Evolutionary conservation across 352 stramenopile species (phyloP).

Genomic region (Elongisporangium prolatum): DNA sequence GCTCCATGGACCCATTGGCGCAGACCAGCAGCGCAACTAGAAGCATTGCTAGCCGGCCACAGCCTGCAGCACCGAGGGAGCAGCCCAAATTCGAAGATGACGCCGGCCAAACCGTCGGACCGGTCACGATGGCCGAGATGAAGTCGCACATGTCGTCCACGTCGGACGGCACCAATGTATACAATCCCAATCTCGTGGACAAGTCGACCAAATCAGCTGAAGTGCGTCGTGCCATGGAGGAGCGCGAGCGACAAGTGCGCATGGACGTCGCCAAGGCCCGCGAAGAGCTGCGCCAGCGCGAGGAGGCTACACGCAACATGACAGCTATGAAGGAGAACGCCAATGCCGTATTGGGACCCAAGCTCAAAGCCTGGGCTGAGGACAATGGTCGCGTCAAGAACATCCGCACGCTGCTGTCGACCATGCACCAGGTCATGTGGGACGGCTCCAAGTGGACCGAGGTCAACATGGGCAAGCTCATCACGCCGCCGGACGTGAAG

Average conservation of each 20-base stretch:
- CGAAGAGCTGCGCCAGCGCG: constrained; percentile 64
- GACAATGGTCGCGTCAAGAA: constrained; percentile 89
- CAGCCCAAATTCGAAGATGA: constrained; percentile 78
- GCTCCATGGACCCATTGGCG: constrained; percentile 64
- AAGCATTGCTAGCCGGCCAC: constrained; percentile 2
- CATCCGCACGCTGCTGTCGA: constrained; percentile 87
- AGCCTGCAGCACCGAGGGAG: constrained; percentile 18
- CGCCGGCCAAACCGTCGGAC: constrained; percentile 68
- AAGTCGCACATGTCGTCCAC: constrained; percentile 53
- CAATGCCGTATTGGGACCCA: constrained; percentile 46
- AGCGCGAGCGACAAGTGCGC: constrained; percentile 70
- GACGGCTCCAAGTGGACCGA: constrained; percentile 84
- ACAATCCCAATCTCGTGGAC: constrained; percentile 81
- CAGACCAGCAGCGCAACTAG: constrained; percentile 15
- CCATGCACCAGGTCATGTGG: constrained; percentile 92
- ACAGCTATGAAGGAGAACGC: constrained; percentile 67
- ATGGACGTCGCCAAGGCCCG: constrained; percentile 67
- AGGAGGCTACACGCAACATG: constrained; percentile 52
- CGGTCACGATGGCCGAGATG: constrained; percentile 83
- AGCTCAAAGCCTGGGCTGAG: constrained; percentile 79
- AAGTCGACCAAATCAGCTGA: constrained; percentile 76
- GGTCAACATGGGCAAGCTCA: constrained; percentile 90
- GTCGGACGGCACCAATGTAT: constrained; percentile 79
- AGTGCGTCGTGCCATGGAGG: constrained; percentile 80
- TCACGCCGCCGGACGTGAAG: constrained; percentile 88